Percentiles rank a stretch among this genome's conserved stretches.
phyloP scores from a whole-genome alignment of 108 stramenopile genomes.

The Cylindrotheca fusiformis region DNA sequence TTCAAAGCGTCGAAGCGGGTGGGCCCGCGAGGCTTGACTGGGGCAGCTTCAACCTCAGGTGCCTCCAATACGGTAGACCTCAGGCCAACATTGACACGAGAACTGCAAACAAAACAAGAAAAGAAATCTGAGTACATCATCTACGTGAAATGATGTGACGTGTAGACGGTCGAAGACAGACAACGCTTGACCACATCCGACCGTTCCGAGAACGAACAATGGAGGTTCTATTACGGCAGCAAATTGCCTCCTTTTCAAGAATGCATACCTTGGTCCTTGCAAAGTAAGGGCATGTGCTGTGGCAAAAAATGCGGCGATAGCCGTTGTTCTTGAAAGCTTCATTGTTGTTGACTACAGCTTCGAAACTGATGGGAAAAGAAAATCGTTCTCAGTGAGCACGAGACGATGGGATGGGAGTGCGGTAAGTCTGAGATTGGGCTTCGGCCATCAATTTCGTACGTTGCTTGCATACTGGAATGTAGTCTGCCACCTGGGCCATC shows the following conservation, averaged over 20 bases:
- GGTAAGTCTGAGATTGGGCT: too few relatives aligned
- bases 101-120: slow-evolving; percentile 1
- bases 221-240: not conserved
- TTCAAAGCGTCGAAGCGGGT: slow-evolving; percentile 82
- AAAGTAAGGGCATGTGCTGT: slow-evolving; percentile 15
- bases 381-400: too few relatives aligned
- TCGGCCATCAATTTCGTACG: too few relatives aligned
- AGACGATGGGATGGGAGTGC: too few relatives aligned
- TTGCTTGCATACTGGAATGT: too few relatives aligned
- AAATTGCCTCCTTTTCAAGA: slow-evolving; percentile 2
- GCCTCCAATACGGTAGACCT: slow-evolving; percentile 19
- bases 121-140: slow-evolving; percentile 2
- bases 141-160: slow-evolving; percentile 2
- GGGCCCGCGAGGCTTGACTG: not conserved
- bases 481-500: too few relatives aligned
- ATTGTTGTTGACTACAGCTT: slow-evolving; percentile 11
- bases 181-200: not conserved
- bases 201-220: not conserved
- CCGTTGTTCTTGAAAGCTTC: slow-evolving; percentile 19
- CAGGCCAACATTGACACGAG: slow-evolving; percentile 6
- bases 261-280: slow-evolving; percentile 7
- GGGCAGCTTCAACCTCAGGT: slow-evolving; percentile 8
- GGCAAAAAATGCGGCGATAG: slow-evolving; percentile 32
- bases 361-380: not conserved
- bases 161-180: slow-evolving; percentile 12